Evolutionary conservation across 495 filamentous ascomycete genomes (phyloP), one percentile per base, ranked within the genome.

Genomic region (Neurospora sp.): DNA sequence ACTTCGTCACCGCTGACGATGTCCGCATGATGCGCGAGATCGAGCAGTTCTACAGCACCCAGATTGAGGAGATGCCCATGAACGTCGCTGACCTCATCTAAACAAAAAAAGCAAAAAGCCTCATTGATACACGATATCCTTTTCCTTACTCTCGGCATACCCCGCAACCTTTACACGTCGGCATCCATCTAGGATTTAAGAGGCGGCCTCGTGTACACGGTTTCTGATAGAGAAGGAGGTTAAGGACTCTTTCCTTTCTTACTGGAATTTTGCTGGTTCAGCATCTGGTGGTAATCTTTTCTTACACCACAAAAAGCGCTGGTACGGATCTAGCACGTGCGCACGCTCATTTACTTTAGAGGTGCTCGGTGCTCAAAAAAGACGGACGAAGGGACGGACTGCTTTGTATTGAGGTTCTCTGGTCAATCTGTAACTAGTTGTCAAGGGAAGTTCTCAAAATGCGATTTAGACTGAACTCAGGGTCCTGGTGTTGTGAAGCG

Each of bases 51-150:
- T 97, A 97, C 82, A 97, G 93, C 42, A 99, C 96, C 69, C 96
- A 99, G 84, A 99, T 99, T 76, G 96, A 99, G 79, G 96, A 99
- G 87, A 99, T 99, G 96, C 96, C 96, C 37, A 98, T 99, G 96
- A 98, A 98, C 79, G 90, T 92, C 73, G 89, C 90, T 69, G 89
- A 91, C 77, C 84, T 91, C 39, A 86, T 92, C 73, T 83, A 83
- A 78, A 46, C 69, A 48, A 40, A 14, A 39, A 42, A 39, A 72
- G 41, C 46, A 14, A 39, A 31, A 42, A 39, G 66, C 70, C 69
- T 71, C 70, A 72, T 72, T 74, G 42, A 72, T 54, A 48, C 31
- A 39, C 23, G 72, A 77, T 69, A 62, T 69, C 62, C 72, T 37
- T 38, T 46, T 72, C 75, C 73, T 78, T 79, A 77, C 75, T 79